Conservation (phyloP, 148 eudicot species). For the Salicornia ramosissima region DNA sequence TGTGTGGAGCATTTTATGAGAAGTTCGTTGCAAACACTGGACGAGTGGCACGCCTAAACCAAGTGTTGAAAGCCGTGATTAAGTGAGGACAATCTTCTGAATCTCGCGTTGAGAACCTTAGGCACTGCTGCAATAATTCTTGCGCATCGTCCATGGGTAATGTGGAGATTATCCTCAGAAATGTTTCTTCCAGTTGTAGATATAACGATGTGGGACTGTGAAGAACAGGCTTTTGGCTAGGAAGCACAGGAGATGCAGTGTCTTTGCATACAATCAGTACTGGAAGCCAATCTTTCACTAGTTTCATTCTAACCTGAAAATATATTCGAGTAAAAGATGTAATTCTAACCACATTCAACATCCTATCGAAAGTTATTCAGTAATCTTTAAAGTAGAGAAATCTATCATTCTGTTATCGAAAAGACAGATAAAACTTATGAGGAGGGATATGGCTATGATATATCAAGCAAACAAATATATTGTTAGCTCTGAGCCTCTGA, state of each 20-base stretch:
- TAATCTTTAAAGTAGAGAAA: too few species aligned
- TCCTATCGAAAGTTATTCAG: background rate
- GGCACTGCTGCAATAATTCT: constrained; percentile 75
- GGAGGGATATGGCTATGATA: too few species aligned
- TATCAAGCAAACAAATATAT: background rate
- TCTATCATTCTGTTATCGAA: too few species aligned
- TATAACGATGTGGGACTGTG: constrained; percentile 48
- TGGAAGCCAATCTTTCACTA: constrained; percentile 86
- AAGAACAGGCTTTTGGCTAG: constrained; percentile 41
- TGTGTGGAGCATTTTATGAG: background rate
- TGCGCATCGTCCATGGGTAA: constrained; percentile 71
- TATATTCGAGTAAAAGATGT: background rate
- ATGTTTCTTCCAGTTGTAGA: constrained; percentile 68
- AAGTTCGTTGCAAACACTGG: constrained; percentile 17
- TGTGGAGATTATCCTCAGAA: constrained; percentile 71
- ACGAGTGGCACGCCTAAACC: constrained; percentile 77
- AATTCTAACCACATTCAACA: background rate
- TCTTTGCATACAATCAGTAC: constrained; percentile 85
- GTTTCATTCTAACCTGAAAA: constrained; percentile 76
- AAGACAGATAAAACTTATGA: too few species aligned
- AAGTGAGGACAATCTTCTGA: constrained; percentile 76
- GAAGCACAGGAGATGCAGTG: constrained; percentile 38
- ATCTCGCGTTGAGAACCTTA: constrained; percentile 80
- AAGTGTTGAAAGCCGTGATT: constrained; percentile 69
- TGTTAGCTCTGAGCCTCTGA: background rate